Evolutionary conservation across 805 yeast genomes (phyloP), one percentile per base, ranked within the genome.

Genomic region (Priceomyces castillae): DNA sequence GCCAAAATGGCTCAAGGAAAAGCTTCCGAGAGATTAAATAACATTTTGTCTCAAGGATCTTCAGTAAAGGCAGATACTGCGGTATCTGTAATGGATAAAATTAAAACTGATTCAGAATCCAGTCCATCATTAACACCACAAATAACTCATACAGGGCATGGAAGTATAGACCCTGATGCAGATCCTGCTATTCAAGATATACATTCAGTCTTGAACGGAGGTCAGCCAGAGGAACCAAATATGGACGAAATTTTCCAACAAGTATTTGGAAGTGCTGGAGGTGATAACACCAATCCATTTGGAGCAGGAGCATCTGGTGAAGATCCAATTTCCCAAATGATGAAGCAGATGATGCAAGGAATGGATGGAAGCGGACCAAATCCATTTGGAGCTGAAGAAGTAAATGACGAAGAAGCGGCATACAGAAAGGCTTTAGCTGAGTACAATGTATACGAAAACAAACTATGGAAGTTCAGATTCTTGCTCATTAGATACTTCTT

Each of bases 1-100:
- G 82, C 84, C 48, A 82, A 81, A 57, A 72, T 82, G 69, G 63
- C 69, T 40, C 70, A 73, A 48, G 82, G 83, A 3, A 75, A 74
- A 37, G 84, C 81, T 16, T 55, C 77, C 3, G 69, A 69, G 16
- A 65, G 89, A 47, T 60, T 83, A 53, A 78, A 74, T 48, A 73
- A 45, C 19, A 71, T 71, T 17, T 57, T 70, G 43, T 51, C 64
- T 10, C 71, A 59, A 48, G 73, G 74, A 5, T 60, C 71, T 2
- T 67, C 73, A 2, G 68, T 67, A 23, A 65, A 67, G 34, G 40
- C 61, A 14, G 45, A 58, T 7, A 7, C 58, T 0, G 66, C 58
- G n/a, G 60, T 54, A 2, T 69, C 74, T 7, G 68, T 66, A 3
- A 58, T 69, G 49, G 44, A 41, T 16, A 28, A 30, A 23, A 36